These are phyloP conservation scores for Apiotrichum sp. DNA, from an alignment of 1,284 basidiomycete genomes.

Conservation along the genomic window DNA sequence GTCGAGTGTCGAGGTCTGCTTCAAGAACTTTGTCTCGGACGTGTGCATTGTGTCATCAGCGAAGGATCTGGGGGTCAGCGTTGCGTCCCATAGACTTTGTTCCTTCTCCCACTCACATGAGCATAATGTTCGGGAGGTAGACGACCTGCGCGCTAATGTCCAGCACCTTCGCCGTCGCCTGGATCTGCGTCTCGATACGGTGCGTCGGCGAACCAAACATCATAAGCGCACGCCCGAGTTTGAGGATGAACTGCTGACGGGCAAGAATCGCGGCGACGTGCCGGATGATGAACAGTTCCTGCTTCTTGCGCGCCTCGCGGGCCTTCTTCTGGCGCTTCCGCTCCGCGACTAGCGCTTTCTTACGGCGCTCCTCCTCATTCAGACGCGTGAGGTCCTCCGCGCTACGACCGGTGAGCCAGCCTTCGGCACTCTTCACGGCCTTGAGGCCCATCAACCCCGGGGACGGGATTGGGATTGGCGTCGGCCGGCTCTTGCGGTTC, in stretches of 20 bases:
- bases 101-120: slow-evolving; percentile 47
- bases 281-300: slow-evolving; percentile 77
- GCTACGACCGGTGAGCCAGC: slow-evolving; percentile 28
- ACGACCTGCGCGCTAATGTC: slow-evolving; percentile 78
- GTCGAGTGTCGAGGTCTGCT: slow-evolving; percentile 67
- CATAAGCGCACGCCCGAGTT: slow-evolving; percentile 83
- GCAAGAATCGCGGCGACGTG: slow-evolving; percentile 81
- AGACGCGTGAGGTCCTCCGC: background rate
- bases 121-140: slow-evolving; percentile 77
- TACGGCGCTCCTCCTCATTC: slow-evolving; percentile 47
- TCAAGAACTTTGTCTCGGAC: slow-evolving; percentile 76
- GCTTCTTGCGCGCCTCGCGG: slow-evolving; percentile 62
- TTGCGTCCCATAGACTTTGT: background rate
- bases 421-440: slow-evolving; percentile 31
- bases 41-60: slow-evolving; percentile 79
- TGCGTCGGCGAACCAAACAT: slow-evolving; percentile 93
- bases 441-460: slow-evolving; percentile 20
- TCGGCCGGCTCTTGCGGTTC: slow-evolving; percentile 10
- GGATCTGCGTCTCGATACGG: slow-evolving; percentile 78
- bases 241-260: slow-evolving; percentile 83
- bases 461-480: slow-evolving; percentile 13
- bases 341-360: slow-evolving; percentile 53
- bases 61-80: slow-evolving; percentile 52
- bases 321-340: slow-evolving; percentile 47
- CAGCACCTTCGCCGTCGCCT: slow-evolving; percentile 75